Evolutionary conservation across 441 rosid species (phyloP).

Genomic region (Populus hybrid): DNA sequence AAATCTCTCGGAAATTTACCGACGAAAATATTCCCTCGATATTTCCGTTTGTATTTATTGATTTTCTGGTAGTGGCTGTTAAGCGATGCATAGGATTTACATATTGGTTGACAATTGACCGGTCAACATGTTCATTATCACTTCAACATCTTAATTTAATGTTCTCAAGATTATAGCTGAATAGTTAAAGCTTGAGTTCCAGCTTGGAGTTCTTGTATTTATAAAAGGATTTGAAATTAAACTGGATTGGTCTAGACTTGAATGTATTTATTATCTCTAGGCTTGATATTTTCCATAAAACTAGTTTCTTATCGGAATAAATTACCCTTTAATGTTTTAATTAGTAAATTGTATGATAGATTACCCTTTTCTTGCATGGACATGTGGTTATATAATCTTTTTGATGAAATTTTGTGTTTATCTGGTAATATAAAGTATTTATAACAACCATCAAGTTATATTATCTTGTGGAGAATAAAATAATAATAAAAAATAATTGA

Average conservation of each 20-base stretch:
- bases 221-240: neutral
- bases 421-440: neutral
- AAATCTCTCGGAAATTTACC: no score
- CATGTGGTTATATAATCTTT: neutral
- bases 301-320: neutral
- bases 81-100: neutral
- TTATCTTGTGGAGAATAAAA: neutral
- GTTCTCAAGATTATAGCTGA: neutral
- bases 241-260: neutral
- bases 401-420: neutral
- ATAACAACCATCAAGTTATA: accelerated
- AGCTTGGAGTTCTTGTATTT: neutral
- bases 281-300: no score
- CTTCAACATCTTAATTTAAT: neutral
- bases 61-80: no score
- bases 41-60: no score
- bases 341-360: no score
- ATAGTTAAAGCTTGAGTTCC: neutral
- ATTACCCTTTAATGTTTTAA: no score
- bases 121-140: neutral
- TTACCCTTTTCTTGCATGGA: neutral
- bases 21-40: no score
- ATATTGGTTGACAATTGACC: neutral
- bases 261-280: no score
- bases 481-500: no score